A percentile compares a stretch with the other conserved stretches of the same genome.
Evolutionary conservation across 2,329 filamentous ascomycete genomes (phyloP).

Genomic region (Fusarium burgessii): DNA sequence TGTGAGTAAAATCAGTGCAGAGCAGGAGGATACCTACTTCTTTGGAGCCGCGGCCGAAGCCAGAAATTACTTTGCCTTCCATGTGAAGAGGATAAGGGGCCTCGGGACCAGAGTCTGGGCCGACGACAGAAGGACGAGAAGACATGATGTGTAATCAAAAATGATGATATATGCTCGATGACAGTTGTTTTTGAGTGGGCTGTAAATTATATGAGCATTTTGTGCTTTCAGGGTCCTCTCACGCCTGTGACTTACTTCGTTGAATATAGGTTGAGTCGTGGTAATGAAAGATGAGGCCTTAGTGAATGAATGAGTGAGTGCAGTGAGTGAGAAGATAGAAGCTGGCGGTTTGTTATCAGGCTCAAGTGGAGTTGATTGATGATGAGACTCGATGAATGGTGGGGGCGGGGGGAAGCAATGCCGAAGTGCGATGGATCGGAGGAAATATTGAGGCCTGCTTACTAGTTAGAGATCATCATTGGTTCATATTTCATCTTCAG

Average conservation of each 20-base stretch:
- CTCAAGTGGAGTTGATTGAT: constrained; percentile 24
- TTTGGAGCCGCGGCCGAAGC: constrained; percentile 93
- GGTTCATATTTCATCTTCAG: neutral
- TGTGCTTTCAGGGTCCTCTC: neutral
- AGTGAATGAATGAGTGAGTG: constrained; percentile 2
- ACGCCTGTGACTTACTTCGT: neutral
- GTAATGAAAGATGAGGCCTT: neutral
- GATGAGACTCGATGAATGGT: constrained; percentile 31
- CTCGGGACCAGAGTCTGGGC: constrained; percentile 78
- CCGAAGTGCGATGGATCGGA: constrained; percentile 28
- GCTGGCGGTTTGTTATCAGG: constrained; percentile 20
- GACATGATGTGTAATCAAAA: constrained; percentile 43
- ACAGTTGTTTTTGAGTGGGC: neutral
- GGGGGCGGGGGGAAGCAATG: constrained; percentile 32
- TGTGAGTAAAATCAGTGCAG: constrained; percentile 3
- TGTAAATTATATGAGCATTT: constrained; percentile 1
- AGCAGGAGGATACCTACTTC: constrained; percentile 68
- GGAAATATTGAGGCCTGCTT: constrained; percentile 22
- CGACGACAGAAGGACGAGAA: constrained; percentile 75
- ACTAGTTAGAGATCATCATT: neutral
- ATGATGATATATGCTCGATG: neutral
- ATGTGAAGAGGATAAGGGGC: constrained; percentile 85
- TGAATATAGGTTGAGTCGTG: neutral
- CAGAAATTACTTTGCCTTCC: constrained; percentile 88
- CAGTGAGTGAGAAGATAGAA: constrained; percentile 23